Evolutionary conservation across 495 filamentous ascomycete genomes (phyloP), one percentile per base, ranked within the genome.

Genomic region (Aspergillus diversus): DNA sequence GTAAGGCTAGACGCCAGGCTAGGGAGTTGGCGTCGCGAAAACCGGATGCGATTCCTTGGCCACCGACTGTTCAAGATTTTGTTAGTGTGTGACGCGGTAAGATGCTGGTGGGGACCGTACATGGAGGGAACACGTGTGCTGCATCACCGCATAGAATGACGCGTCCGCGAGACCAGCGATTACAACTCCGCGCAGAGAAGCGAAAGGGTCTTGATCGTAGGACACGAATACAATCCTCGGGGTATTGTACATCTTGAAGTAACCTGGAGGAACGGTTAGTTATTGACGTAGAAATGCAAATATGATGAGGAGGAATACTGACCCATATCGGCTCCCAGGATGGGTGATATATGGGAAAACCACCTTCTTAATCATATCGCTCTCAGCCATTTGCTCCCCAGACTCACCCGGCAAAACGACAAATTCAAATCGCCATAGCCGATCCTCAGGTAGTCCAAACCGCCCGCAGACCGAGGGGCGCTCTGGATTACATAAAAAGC

Each of bases 41-140:
- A 4, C 64, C 64, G 1, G 63, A 65, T 1, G 58, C 57, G 15
- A 65, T 65, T 0, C 52, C 57, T 53, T 85, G 83, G 0, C 83
- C 83, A 1, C 78, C 83, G 59, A 86, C 74, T 77, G 49, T 13
- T 15, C n/a, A 3, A 34, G 13, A 12, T 12, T 34, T 59, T 49
- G 55, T 46, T 9, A 31, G 17, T 8, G 52, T 2, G 1, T 33
- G 33, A 0, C 3, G 35, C 16, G 33, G n/a, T 7, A 12, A 27
- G 7, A n/a, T n/a, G 1, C 1, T 27, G 11, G 11, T 21, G 21
- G 6, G 15, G 5, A 17, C 33, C 8, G 63, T 68, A 78, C 76
- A 86, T 7, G 83, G 81, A 33, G 83, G 83, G 57, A 86, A 86
- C 1, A 85, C 83, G 56, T 86, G 79, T 5, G 83, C 82, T 3